Evolutionary conservation across 345 rosid species (phyloP), one percentile per base, ranked within the genome.

Genomic region (Anastatica hierochuntica): DNA sequence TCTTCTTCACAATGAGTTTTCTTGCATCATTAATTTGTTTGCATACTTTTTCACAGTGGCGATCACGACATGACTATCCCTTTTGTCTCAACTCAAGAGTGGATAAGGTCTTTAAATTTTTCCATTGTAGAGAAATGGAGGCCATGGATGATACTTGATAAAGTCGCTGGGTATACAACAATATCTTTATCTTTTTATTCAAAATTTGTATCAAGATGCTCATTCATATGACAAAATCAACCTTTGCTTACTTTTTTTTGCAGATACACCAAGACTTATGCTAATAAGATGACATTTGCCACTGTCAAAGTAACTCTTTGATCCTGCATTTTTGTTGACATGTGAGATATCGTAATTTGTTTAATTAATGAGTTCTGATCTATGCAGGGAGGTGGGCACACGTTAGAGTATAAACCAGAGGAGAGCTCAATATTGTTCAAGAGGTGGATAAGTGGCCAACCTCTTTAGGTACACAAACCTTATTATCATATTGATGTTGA

Each of bases 221-320:
- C n/a, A n/a, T n/a, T n/a, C n/a, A n/a, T n/a, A n/a, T n/a, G n/a
- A n/a, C n/a, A n/a, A 29, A 29, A 16, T 40, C 26, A 9, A 8
- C 8, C 3, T n/a, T 54, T 24, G 15, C 2, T 29, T 3, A 29
- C 1, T 4, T 4, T 6, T 4, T 6, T 18, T 29, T 43, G 42
- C 36, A 84, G 94, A 16, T 81, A 75, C 60, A 73, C 85, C 0
- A 72, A 79, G 63, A 72, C 72, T 41, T 81, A 81, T 53, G 60
- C 83, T 1, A 83, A 77, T 43, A 53, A 34, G 39, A 77, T 83
- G 95, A 76, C 86, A 45, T 83, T 74, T 43, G 86, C 88, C 3
- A 86, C 88, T 6, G 68, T 83, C 1, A 86, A 83, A 71, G 95
- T 59, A 53, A 46, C 53, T 11, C 17, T 10, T 10, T 16, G 4